Evolutionary conservation across 1,139 yeast genomes (phyloP).

Genomic region (Blastobotrys proliferans): DNA sequence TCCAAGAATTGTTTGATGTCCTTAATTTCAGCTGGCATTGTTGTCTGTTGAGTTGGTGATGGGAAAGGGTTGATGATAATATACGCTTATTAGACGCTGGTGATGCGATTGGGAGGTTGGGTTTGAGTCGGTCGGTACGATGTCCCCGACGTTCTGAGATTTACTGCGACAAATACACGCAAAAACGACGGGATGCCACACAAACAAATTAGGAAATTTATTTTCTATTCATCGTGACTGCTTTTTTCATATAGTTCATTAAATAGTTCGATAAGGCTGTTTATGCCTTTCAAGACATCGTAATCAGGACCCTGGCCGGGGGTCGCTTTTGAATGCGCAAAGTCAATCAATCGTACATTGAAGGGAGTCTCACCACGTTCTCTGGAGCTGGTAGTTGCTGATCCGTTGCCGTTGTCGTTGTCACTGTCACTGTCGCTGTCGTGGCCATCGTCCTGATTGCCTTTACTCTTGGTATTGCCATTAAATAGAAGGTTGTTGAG

Average conservation of each 20-base stretch:
- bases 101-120: no score
- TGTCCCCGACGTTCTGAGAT: no score
- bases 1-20: constrained; percentile 98
- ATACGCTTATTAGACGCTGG: no score
- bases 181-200: no score
- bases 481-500: background rate
- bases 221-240: no score
- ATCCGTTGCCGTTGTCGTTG: constrained; percentile 24
- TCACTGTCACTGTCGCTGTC: constrained; percentile 29
- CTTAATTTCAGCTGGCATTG: constrained; percentile 58
- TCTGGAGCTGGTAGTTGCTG: constrained; percentile 39
- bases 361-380: no score
- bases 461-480: constrained; percentile 12
- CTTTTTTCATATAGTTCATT: constrained; percentile 4
- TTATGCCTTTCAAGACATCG: constrained; percentile 63
- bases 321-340: constrained; percentile 74
- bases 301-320: constrained; percentile 70
- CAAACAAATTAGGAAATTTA: no score
- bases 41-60: constrained; percentile 17
- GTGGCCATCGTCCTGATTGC: constrained; percentile 32
- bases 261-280: constrained; percentile 43
- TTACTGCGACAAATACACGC: no score
- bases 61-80: no score
- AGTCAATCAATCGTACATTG: constrained; percentile 69
- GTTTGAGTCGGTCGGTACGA: no score